Evolutionary conservation across 192 early-diverging fungal genomes (phyloP), one percentile per base, ranked within the genome.

Genomic region (Rhizophagus prolifer): DNA sequence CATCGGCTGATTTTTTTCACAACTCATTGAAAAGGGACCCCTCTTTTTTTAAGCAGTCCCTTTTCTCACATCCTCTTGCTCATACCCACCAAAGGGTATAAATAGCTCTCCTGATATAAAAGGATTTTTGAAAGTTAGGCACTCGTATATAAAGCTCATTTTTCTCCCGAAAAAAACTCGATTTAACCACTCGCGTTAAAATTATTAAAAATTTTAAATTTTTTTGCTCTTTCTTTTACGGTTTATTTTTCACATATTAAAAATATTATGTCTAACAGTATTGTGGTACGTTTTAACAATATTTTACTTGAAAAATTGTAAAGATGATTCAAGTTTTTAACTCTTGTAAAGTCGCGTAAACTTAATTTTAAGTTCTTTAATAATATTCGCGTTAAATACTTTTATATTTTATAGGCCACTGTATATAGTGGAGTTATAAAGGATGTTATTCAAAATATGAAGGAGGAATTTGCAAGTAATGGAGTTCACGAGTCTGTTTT

Each of bases 361-460:
- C 19, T 54, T 54, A 21, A 7, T 54, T 54, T 21, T 19, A 54
- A 54, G 50, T 21, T 54, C n/a, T 36, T 66, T 9, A 36, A 14
- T 8, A 28, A 28, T 64, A 4, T 12, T 21, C 19, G 31, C 13
- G 19, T 66, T 9, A 21, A 28, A 34, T 66, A 21, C 19, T 21
- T 14, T 30, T 66, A 41, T 50, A 72, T 41, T 41, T 26, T 60
- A 13, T 79, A 88, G 88, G 79, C 86, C 6, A 80, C 81, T 60
- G 85, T 94, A 60, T 99, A 99, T 83, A 86, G 88, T 50, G 91
- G 90, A 79, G 93, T 99, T 58, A 97, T 99, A 77, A 91, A 94
- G 83, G 95, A 99, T 76, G 97, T 99, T 62, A 93, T 96, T 74
- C 88, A 90, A 69, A 92, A 96, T 78, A 91, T 95, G 30, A 89